Evolutionary conservation across 257 asterid species (phyloP).

Genomic region (Gynochthodes officinalis): DNA sequence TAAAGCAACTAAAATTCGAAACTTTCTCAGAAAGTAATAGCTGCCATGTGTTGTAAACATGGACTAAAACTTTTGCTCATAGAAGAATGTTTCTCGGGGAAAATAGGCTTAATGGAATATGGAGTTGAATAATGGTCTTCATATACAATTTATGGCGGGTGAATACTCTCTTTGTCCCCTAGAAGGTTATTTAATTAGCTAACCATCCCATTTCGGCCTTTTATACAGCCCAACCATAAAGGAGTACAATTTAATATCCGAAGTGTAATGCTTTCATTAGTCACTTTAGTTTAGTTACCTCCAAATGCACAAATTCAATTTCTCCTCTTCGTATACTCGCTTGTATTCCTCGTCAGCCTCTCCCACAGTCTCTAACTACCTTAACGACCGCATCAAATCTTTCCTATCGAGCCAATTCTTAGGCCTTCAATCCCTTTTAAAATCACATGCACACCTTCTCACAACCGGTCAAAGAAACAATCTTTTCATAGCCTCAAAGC

Average conservation of each 20-base stretch:
- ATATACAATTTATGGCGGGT: no score
- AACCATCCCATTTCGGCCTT: no score
- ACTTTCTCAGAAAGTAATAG: conserved; percentile 8
- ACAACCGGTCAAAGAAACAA: conserved; percentile 52
- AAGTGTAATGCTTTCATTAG: no score
- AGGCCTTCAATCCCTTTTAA: conserved; percentile 32
- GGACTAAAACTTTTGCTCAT: not conserved
- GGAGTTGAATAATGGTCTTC: not conserved
- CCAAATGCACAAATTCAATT: conserved; percentile 34
- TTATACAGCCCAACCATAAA: no score
- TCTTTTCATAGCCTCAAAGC: conserved; percentile 59
- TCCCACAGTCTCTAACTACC: conserved; percentile 26
- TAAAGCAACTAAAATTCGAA: conserved; percentile 24
- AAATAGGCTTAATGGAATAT: not conserved
- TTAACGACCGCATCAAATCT: conserved; percentile 30
- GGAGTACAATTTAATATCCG: no score
- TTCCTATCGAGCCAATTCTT: conserved; percentile 38
- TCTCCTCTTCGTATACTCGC: conserved; percentile 30
- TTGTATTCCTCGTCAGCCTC: conserved; percentile 26
- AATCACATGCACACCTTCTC: conserved; percentile 47
- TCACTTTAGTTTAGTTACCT: no score
- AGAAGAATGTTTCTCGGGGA: not conserved
- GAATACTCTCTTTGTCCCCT: not conserved
- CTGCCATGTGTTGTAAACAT: conserved; percentile 38
- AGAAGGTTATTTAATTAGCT: no score